phyloP scores from a whole-genome alignment of 2,329 filamentous ascomycete species.

The Bisporella sp. region DNA sequence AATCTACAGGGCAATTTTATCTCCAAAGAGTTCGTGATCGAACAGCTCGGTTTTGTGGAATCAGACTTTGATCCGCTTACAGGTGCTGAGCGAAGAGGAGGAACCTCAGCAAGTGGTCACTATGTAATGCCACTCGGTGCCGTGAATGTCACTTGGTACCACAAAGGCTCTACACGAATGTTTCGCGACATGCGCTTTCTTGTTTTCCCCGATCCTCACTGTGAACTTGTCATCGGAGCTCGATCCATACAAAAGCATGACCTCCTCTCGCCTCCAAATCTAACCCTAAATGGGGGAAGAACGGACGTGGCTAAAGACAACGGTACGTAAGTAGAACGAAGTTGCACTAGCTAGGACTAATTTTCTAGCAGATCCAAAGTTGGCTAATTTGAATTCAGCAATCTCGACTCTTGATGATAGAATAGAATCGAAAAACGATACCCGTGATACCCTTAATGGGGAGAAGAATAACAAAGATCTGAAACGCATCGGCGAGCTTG shows the following conservation, averaged over 20 bases:
- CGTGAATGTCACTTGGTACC: slow-evolving; percentile 13
- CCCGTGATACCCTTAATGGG: too few relatives aligned
- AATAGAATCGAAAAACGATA: too few relatives aligned
- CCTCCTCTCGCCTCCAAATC: slow-evolving; percentile 7
- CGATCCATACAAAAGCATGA: slow-evolving; percentile 10
- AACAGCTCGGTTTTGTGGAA: slow-evolving; percentile 9
- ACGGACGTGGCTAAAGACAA: too few relatives aligned
- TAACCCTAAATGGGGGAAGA: background rate
- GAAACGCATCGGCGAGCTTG: too few relatives aligned
- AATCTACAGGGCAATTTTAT: slow-evolving; percentile 17
- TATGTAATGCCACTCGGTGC: slow-evolving; percentile 13
- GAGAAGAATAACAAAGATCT: too few relatives aligned
- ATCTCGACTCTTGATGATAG: too few relatives aligned
- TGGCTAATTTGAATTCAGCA: too few relatives aligned
- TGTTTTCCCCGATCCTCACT: slow-evolving; percentile 7
- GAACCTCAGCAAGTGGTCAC: slow-evolving; percentile 10
- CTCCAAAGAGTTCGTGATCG: slow-evolving; percentile 8
- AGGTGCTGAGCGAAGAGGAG: slow-evolving; percentile 6
- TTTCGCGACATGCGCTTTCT: slow-evolving; percentile 18
- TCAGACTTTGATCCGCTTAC: slow-evolving; percentile 7
- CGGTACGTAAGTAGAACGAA: too few relatives aligned
- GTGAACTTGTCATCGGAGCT: slow-evolving; percentile 13
- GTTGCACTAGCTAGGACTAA: too few relatives aligned
- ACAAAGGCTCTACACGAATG: slow-evolving; percentile 11
- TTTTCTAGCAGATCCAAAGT: too few relatives aligned